Percentiles rank a stretch among this genome's conserved stretches.
These are phyloP conservation scores for Cyberlindnera americana DNA, from an alignment of 805 yeast species.

Conservation along the genomic window DNA sequence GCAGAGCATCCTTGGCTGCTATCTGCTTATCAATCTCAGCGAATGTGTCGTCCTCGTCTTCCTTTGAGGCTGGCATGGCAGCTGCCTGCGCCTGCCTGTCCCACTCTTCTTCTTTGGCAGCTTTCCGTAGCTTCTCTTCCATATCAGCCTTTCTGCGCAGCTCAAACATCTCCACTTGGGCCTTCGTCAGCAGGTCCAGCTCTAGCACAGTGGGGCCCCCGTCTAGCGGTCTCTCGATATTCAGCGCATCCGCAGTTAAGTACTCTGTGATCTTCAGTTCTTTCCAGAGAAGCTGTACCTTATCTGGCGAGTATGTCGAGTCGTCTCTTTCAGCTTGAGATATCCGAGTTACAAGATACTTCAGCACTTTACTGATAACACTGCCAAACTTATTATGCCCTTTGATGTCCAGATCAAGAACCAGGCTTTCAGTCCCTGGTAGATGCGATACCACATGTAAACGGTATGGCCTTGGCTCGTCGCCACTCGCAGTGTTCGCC, in stretches of 20 bases:
- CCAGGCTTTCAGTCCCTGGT: slow-evolving; percentile 19
- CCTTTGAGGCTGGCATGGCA: slow-evolving; percentile 20
- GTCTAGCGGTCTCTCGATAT: slow-evolving; percentile 11
- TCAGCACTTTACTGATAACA: slow-evolving; percentile 14
- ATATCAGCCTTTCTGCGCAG: slow-evolving; percentile 14
- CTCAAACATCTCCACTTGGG: slow-evolving; percentile 14
- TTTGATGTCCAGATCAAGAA: slow-evolving; percentile 14
- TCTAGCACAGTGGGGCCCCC: slow-evolving; percentile 14
- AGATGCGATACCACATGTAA: slow-evolving; percentile 18
- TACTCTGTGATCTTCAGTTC: slow-evolving; percentile 19
- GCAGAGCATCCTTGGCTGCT: slow-evolving; percentile 3
- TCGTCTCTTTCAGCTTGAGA: too few species aligned
- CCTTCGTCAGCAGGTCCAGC: slow-evolving; percentile 20
- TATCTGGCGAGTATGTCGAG: slow-evolving; percentile 16
- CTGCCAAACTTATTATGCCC: slow-evolving; percentile 20
- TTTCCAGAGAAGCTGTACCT: slow-evolving; percentile 23
- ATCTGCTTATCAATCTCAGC: slow-evolving; percentile 17
- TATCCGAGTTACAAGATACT: slow-evolving; percentile 7
- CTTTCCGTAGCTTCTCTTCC: slow-evolving; percentile 25
- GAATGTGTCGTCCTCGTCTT: slow-evolving; percentile 17
- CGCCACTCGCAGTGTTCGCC: neutral
- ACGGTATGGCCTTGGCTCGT: slow-evolving; percentile 8
- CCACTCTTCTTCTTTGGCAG: slow-evolving; percentile 27
- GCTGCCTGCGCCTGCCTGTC: slow-evolving; percentile 9
- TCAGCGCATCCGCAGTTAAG: slow-evolving; percentile 26